Base-by-base conservation (phyloP, 768 basidiomycete genomes). In the Pseudohyphozyma bogoriensis region DNA sequence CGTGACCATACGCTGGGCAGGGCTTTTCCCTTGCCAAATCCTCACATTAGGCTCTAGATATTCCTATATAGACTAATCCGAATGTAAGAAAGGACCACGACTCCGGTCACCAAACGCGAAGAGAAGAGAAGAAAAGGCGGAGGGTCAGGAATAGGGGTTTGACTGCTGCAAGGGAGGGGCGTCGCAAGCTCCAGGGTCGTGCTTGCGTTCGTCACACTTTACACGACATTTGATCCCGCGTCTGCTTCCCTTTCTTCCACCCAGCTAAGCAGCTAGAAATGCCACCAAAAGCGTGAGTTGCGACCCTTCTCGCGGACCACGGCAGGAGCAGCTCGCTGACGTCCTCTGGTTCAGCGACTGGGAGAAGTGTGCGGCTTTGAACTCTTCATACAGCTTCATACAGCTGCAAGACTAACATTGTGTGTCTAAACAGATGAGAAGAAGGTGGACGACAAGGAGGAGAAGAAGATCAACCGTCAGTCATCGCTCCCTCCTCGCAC, bases 221-320 rank as follows among this genome's bases (percentile, higher is more conserved):
- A n/a, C n/a, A n/a, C n/a, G n/a, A n/a, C n/a, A n/a, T n/a, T n/a
- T n/a, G n/a, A n/a, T n/a, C n/a, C n/a, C n/a, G n/a, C n/a, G n/a
- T 44, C 42, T 44, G 22, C 26, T n/a, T 44, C 22, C 20, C 26
- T 9, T 24, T 44, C 42, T 44, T 24, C 22, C 26, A 44, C 42
- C 22, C 42, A 44, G 22, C 26, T 8, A 15, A 12, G 4, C 40
- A 42, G 40, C 40, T 42, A 5, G 36, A 15, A 40, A 95, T 97
- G 93, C 81, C 93, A 49, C 90, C 93, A 42, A 93, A 93, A 86
- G 80, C 88, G 90, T 93, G 73, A 77, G 91, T 63, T 22, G 15
- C 5, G 22, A 1, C 44, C n/a, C n/a, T n/a, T n/a, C 26, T 26
- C 11, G 32, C 36, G 26, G 16, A 12, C 53, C 35, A 24, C 24